Conservation (phyloP, 1,284 basidiomycete genomes). For the Ustilago loliicola region DNA sequence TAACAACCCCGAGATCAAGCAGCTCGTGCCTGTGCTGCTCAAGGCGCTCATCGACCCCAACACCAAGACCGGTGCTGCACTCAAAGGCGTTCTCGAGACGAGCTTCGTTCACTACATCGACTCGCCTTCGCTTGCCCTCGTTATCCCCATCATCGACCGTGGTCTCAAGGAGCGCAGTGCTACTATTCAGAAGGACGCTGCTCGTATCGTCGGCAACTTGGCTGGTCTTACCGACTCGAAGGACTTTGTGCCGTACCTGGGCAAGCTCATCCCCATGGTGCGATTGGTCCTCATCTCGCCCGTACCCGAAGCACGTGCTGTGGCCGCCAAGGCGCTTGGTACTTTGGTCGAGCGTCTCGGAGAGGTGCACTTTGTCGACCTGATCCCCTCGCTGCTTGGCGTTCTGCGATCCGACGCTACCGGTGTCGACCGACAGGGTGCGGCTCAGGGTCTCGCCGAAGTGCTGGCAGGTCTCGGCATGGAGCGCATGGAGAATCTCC, state of each 20-base stretch:
- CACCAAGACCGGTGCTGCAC: constrained; percentile 84
- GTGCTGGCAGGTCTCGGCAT: constrained; percentile 95
- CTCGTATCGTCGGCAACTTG: constrained; percentile 96
- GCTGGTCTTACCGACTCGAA: constrained; percentile 90
- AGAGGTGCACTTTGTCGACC: constrained; percentile 93
- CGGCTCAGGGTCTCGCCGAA: constrained; percentile 96
- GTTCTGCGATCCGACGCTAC: constrained; percentile 94
- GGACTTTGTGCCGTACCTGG: constrained; percentile 96
- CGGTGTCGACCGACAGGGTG: constrained; percentile 96
- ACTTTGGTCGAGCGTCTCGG: constrained; percentile 96
- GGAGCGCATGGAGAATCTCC: constrained; percentile 92
- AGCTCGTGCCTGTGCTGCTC: constrained; percentile 89
- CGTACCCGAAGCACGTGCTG: constrained; percentile 95
- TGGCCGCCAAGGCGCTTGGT: constrained; percentile 96
- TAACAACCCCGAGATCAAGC: constrained; percentile 82
- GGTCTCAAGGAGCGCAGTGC: constrained; percentile 92
- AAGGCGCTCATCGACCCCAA: constrained; percentile 96
- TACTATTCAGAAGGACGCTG: constrained; percentile 93
- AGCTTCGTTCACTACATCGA: constrained; percentile 99
- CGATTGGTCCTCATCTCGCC: constrained; percentile 89
- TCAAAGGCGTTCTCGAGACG: constrained; percentile 87
- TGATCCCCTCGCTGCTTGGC: constrained; percentile 88
- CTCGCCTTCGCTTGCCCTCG: constrained; percentile 94
- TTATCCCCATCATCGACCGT: constrained; percentile 94
- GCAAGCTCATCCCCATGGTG: constrained; percentile 88